A percentile compares a stretch with the other conserved stretches of the same genome.
phyloP scores from a whole-genome alignment of 495 filamentous ascomycete genomes.

The Neurospora tetrasperma region DNA sequence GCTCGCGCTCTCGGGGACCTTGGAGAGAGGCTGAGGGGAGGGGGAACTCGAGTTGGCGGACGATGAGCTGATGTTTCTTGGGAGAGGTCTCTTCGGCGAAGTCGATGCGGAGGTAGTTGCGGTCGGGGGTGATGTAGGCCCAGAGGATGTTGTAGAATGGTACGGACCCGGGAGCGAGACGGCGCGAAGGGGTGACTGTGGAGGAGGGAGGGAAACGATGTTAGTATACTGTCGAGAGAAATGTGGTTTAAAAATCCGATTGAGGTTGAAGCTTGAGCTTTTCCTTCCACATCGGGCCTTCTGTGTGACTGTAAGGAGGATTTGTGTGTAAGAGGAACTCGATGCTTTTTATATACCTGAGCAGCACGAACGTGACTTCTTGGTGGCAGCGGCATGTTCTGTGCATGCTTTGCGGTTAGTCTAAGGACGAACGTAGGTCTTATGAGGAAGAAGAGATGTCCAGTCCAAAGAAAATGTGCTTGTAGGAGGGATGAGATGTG shows the following conservation, averaged over 20 bases:
- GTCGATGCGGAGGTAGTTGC: slow-evolving; percentile 57
- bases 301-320: not conserved
- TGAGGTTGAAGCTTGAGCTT: not conserved
- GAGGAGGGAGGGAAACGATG: not conserved
- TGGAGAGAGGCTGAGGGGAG: slow-evolving; percentile 1
- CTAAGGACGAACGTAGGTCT: not conserved
- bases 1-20: slow-evolving; percentile 28
- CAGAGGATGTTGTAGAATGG: slow-evolving; percentile 80
- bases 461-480: not conserved
- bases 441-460: not conserved
- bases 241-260: not conserved
- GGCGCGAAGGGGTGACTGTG: not conserved
- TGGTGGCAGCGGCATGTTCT: not conserved
- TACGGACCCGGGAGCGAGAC: slow-evolving; percentile 31
- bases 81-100: slow-evolving; percentile 45
- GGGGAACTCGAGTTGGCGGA: slow-evolving; percentile 16
- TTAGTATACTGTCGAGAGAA: not conserved
- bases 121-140: slow-evolving; percentile 48
- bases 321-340: not conserved
- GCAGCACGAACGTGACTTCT: not conserved
- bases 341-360: not conserved
- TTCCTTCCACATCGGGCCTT: not conserved
- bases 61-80: slow-evolving; percentile 12
- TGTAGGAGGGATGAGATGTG: not conserved
- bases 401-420: not conserved